phyloP scores from a whole-genome alignment of 2,329 filamentous ascomycete species.

The Cordyceps cateniannulata region DNA sequence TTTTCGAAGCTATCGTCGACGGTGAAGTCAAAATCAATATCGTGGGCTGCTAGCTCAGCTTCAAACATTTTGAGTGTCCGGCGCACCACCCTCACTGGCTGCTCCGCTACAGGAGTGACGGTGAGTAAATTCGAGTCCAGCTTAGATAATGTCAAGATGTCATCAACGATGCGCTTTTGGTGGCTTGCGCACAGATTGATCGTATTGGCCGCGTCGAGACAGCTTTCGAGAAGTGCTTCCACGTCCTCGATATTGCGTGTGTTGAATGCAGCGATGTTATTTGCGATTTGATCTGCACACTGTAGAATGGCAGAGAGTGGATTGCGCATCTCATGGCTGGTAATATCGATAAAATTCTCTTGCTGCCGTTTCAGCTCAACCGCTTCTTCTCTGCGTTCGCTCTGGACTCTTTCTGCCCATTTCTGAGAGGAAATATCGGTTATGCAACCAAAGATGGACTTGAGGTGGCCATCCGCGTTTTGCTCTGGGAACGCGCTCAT shows the following conservation, averaged over 20 bases:
- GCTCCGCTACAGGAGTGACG: constrained; percentile 63
- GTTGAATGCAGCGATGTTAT: constrained; percentile 40
- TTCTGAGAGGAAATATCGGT: constrained; percentile 85
- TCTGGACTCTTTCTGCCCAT: constrained; percentile 75
- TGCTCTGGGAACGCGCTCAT: constrained; percentile 72
- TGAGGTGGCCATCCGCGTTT: constrained; percentile 55
- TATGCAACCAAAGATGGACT: constrained; percentile 72
- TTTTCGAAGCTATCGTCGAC: constrained; percentile 62
- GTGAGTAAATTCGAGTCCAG: constrained; percentile 64
- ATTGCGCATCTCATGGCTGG: constrained; percentile 71
- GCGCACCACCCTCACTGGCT: constrained; percentile 62
- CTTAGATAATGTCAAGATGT: constrained; percentile 61
- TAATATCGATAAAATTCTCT: constrained; percentile 69
- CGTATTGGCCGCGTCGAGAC: constrained; percentile 71
- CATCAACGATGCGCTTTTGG: constrained; percentile 66
- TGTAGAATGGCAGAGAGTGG: constrained; percentile 69
- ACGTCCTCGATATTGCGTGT: constrained; percentile 35
- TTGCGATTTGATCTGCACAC: constrained; percentile 65
- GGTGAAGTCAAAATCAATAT: constrained; percentile 63
- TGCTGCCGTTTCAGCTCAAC: constrained; percentile 70
- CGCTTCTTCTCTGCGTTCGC: constrained; percentile 69
- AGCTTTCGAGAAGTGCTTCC: constrained; percentile 44
- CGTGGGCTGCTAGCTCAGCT: constrained; percentile 63
- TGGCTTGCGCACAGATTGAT: constrained; percentile 75
- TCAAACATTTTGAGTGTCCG: constrained; percentile 74